These are phyloP conservation scores for Avena sativa DNA, from an alignment of 176 grass and related monocot genomes.

Conservation along the genomic window DNA sequence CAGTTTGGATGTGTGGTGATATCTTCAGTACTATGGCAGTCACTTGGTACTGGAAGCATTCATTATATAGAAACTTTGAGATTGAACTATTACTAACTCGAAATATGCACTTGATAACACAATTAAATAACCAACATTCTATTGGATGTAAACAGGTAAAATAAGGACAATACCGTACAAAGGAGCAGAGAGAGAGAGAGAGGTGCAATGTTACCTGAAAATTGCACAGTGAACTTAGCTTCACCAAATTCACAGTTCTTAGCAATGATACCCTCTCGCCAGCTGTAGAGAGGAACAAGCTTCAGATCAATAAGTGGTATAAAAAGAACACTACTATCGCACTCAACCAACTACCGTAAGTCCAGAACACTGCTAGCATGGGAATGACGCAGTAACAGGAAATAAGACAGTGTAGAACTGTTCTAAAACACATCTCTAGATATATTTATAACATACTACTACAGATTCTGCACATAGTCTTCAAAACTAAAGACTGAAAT, in stretches of 20 bases:
- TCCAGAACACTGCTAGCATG: neutral
- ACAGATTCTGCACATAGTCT: neutral
- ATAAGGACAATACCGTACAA: neutral
- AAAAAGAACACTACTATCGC: neutral
- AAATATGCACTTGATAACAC: neutral
- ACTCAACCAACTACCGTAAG: neutral
- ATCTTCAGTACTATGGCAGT: neutral
- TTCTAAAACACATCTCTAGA: neutral
- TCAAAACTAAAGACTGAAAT: conserved; percentile 15
- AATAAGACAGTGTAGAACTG: neutral
- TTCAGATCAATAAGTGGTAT: conserved; percentile 26
- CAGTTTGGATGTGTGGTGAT: neutral
- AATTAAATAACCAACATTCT: neutral
- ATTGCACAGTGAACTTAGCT: conserved; percentile 68
- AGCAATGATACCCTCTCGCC: conserved; percentile 85
- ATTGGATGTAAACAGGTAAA: conserved; percentile 10
- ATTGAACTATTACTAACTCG: conserved; percentile 14
- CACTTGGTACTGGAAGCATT: neutral
- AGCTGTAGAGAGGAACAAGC: conserved; percentile 62
- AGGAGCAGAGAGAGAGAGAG: neutral
- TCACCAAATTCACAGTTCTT: conserved; percentile 64
- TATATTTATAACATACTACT: neutral
- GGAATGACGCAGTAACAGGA: neutral
- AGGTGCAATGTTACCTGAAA: conserved; percentile 61
- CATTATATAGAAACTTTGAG: neutral